A percentile compares a stretch with the other conserved stretches of the same genome.
These are phyloP conservation scores for Xylaria scruposa DNA, from an alignment of 495 filamentous ascomycete species.

Conservation along the genomic window DNA sequence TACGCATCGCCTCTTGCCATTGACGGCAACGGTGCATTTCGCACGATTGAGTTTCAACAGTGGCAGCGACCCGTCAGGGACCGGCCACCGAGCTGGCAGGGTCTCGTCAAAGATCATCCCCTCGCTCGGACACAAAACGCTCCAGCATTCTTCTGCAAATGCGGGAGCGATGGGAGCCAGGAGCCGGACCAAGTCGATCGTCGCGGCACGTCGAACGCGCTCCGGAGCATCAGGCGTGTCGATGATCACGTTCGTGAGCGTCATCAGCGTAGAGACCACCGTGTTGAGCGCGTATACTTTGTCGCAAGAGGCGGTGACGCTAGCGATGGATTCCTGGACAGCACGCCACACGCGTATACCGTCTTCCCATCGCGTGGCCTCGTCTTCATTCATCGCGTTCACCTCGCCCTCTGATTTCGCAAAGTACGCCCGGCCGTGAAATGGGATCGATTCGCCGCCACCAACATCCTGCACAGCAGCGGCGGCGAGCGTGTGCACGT, in stretches of 20 bases:
- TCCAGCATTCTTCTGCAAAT: slow-evolving; percentile 81
- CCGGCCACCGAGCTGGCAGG: slow-evolving; percentile 45
- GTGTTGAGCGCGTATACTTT: slow-evolving; percentile 80
- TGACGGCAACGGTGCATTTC: slow-evolving; percentile 72
- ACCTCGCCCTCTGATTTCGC: slow-evolving; percentile 23
- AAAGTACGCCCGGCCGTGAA: slow-evolving; percentile 43
- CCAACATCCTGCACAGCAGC: slow-evolving; percentile 9
- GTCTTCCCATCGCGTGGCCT: slow-evolving; percentile 47
- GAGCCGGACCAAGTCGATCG: slow-evolving; percentile 65
- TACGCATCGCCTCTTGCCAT: slow-evolving; percentile 73
- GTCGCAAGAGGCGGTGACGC: slow-evolving; percentile 72
- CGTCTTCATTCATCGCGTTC: slow-evolving; percentile 30
- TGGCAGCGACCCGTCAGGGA: slow-evolving; percentile 53
- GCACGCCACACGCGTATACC: slow-evolving; percentile 66
- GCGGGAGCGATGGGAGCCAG: slow-evolving; percentile 79
- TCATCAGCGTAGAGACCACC: slow-evolving; percentile 79
- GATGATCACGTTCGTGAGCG: slow-evolving; percentile 71
- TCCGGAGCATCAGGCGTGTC: slow-evolving; percentile 34
- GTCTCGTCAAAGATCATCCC: slow-evolving; percentile 55
- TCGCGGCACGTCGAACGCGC: slow-evolving; percentile 42
- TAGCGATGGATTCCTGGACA: slow-evolving; percentile 69
- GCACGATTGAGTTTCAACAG: slow-evolving; percentile 46
- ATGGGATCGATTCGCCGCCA: neutral
- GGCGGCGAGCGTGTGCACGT: slow-evolving; percentile 50
- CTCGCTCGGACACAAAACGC: slow-evolving; percentile 51